phyloP scores from a whole-genome alignment of 495 filamentous ascomycete genomes.

The Penicillium arizonense region DNA sequence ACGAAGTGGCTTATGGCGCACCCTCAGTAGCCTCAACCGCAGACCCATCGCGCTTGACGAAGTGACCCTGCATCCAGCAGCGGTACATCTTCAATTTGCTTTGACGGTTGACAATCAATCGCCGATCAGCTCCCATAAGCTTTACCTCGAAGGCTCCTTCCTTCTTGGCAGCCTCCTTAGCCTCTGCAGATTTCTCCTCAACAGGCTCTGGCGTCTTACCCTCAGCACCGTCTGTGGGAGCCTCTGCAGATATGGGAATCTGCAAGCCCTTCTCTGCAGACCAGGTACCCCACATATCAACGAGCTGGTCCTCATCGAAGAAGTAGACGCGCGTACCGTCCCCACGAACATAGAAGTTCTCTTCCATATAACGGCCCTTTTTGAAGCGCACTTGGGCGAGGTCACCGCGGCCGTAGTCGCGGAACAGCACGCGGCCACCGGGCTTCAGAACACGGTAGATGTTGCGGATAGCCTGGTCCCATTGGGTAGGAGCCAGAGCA shows the following conservation, averaged over 20 bases:
- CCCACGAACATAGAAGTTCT: slow-evolving; percentile 95
- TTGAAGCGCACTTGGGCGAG: slow-evolving; percentile 95
- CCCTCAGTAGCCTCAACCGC: slow-evolving; percentile 7
- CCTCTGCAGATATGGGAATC: slow-evolving; percentile 10
- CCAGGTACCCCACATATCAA: slow-evolving; percentile 70
- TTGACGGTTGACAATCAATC: slow-evolving; percentile 88
- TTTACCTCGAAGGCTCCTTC: slow-evolving; percentile 61
- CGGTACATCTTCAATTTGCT: slow-evolving; percentile 95
- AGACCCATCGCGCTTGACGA: slow-evolving; percentile 60
- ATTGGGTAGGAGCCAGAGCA: slow-evolving; percentile 80
- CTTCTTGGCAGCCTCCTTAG: slow-evolving; percentile 11
- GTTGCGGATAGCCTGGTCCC: slow-evolving; percentile 78
- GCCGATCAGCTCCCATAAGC: slow-evolving; percentile 76
- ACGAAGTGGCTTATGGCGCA: slow-evolving; percentile 5
- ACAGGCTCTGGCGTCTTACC: slow-evolving; percentile 6
- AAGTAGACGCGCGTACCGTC: slow-evolving; percentile 98
- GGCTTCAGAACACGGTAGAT: slow-evolving; percentile 79
- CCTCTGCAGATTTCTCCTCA: slow-evolving; percentile 8
- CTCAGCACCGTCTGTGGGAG: slow-evolving; percentile 11
- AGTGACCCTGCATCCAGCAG: slow-evolving; percentile 91
- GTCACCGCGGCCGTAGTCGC: slow-evolving; percentile 94
- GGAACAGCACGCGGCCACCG: slow-evolving; percentile 85
- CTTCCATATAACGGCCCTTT: slow-evolving; percentile 85
- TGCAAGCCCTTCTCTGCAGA: slow-evolving; percentile 34
- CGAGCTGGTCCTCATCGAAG: slow-evolving; percentile 82